Evolutionary conservation across 768 basidiomycete species (phyloP).

Genomic region (Lactarius sanguifluus): DNA sequence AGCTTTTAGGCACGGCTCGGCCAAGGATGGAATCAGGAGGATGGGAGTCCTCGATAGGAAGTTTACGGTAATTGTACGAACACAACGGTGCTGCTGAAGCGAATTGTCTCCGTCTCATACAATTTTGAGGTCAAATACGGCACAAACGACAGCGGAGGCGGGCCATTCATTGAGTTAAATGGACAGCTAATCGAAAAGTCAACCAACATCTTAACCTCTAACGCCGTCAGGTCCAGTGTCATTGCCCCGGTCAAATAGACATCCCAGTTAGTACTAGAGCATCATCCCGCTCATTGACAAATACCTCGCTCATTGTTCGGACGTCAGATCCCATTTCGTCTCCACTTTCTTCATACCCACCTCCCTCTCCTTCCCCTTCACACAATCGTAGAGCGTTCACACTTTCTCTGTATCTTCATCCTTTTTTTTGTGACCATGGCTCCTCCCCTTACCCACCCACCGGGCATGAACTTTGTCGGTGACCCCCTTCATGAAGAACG

Average conservation of each 20-base stretch:
- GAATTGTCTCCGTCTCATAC: background rate
- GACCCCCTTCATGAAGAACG: constrained; percentile 45
- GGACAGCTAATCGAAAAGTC: background rate
- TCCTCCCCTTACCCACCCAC: constrained; percentile 61
- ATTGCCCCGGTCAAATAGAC: background rate
- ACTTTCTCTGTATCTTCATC: constrained; percentile 11
- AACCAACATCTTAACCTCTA: background rate
- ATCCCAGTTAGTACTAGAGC: constrained; percentile 1
- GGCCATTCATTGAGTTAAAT: background rate
- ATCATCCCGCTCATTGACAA: constrained; percentile 16
- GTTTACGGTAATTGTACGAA: no score
- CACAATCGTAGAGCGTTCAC: background rate
- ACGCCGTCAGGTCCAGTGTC: background rate
- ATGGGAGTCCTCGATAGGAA: background rate
- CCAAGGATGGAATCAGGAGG: background rate
- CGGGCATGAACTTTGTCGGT: constrained; percentile 65
- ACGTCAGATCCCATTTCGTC: background rate
- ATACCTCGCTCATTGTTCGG: constrained; percentile 11
- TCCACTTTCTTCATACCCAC: constrained; percentile 13
- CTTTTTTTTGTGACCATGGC: constrained; percentile 47
- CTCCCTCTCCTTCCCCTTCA: background rate
- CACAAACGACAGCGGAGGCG: background rate
- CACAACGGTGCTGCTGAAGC: background rate
- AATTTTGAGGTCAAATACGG: background rate
- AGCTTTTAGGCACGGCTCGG: background rate